phyloP scores from a whole-genome alignment of 2,329 filamentous ascomycete genomes.

The Paraphaeosphaeria minitans region DNA sequence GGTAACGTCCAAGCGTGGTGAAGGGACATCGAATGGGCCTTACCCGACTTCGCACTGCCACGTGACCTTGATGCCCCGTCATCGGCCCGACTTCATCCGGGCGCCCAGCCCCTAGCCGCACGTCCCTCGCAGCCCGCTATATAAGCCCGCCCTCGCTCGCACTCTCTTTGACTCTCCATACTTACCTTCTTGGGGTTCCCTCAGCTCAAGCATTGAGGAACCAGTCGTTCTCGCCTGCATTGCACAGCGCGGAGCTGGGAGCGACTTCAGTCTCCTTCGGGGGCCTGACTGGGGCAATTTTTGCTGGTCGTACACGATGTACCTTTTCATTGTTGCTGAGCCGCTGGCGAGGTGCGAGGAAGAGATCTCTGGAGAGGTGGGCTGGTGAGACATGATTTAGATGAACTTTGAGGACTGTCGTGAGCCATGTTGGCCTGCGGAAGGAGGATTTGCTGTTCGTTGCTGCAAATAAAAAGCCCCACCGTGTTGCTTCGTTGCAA shows the following conservation, averaged over 20 bases:
- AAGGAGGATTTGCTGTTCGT: too few relatives aligned
- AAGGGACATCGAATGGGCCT: too few relatives aligned
- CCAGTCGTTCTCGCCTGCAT: conserved; percentile 41
- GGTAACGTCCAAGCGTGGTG: too few relatives aligned
- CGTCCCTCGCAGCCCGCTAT: not conserved
- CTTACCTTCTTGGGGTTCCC: conserved; percentile 42
- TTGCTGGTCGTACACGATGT: conserved; percentile 26
- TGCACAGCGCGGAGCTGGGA: conserved; percentile 45
- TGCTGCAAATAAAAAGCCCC: too few relatives aligned
- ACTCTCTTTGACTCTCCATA: conserved; percentile 16
- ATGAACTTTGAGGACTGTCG: too few relatives aligned
- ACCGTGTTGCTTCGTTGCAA: too few relatives aligned
- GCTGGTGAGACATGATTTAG: not conserved
- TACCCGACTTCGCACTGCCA: too few relatives aligned
- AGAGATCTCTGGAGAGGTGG: conserved; percentile 24
- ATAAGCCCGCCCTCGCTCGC: not conserved
- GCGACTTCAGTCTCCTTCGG: conserved; percentile 41
- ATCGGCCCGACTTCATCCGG: too few relatives aligned
- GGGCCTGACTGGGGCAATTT: conserved; percentile 42
- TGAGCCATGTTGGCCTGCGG: too few relatives aligned
- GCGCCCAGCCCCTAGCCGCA: not conserved
- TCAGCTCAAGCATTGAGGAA: conserved; percentile 37
- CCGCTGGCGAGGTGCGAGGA: conserved; percentile 44
- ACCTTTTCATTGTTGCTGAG: conserved; percentile 47
- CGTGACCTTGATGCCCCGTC: too few relatives aligned